Percentiles rank a stretch among this genome's conserved stretches.
Evolutionary conservation across 768 basidiomycete genomes (phyloP).

Genomic region (Pisolithus albus): DNA sequence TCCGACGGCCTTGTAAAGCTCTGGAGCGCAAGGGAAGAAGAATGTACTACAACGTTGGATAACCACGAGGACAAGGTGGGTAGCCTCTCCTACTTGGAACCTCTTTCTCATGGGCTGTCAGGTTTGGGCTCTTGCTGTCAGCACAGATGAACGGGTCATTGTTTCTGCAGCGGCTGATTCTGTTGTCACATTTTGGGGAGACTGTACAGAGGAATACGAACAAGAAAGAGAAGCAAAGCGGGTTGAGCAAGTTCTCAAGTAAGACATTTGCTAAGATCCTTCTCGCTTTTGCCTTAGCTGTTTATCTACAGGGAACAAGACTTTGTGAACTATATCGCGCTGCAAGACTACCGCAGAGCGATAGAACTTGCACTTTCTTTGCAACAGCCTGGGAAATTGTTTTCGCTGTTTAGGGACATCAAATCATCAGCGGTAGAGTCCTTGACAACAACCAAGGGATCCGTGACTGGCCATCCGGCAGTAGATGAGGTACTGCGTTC

Average conservation of each 20-base stretch:
- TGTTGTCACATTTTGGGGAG: constrained; percentile 93
- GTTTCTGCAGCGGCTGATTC: constrained; percentile 96
- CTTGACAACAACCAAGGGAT: constrained; percentile 9
- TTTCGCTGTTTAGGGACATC: constrained; percentile 70
- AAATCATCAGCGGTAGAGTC: constrained; percentile 25
- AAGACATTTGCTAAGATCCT: constrained; percentile 23
- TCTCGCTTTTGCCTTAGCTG: constrained; percentile 6
- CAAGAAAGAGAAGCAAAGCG: constrained; percentile 67
- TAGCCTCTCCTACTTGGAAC: background rate
- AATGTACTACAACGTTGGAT: constrained; percentile 83
- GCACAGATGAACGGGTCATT: constrained; percentile 72
- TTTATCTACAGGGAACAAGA: constrained; percentile 84
- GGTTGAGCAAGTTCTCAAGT: constrained; percentile 76
- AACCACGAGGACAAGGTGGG: constrained; percentile 96
- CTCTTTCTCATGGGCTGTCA: constrained; percentile 24
- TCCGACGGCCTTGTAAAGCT: constrained; percentile 95
- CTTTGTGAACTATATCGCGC: constrained; percentile 79
- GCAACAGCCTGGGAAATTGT: constrained; percentile 85
- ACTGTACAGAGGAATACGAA: constrained; percentile 82
- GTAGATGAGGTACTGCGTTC: constrained; percentile 80
- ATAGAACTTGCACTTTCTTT: constrained; percentile 89
- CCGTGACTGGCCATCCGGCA: constrained; percentile 60
- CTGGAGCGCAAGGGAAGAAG: constrained; percentile 88
- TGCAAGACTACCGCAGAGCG: constrained; percentile 87
- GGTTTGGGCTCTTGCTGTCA: constrained; percentile 95